These are phyloP conservation scores for Cryptococcus jaspeensis DNA, from an alignment of 1,284 basidiomycete genomes.

Conservation along the genomic window DNA sequence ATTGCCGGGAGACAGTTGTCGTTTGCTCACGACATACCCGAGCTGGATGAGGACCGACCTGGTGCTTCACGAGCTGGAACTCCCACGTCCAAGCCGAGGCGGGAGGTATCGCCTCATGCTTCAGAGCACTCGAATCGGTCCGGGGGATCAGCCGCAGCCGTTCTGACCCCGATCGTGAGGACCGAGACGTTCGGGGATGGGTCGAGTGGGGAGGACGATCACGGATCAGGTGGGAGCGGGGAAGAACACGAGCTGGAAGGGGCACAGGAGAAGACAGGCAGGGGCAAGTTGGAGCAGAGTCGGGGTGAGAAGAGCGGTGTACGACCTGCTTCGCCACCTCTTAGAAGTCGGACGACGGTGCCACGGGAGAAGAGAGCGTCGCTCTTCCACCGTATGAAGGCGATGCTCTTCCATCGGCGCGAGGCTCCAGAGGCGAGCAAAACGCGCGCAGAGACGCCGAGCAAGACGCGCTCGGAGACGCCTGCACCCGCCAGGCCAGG, in stretches of 20 bases:
- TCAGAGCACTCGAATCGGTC: background rate
- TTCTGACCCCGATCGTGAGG: background rate
- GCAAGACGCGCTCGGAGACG: background rate
- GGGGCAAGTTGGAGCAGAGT: background rate
- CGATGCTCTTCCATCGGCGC: background rate
- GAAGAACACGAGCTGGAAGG: background rate
- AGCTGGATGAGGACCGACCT: constrained; percentile 1
- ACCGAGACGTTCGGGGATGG: constrained; percentile 7
- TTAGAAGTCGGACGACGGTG: too few species aligned
- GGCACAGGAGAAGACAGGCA: background rate
- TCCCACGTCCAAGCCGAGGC: constrained; percentile 4
- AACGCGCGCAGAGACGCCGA: background rate
- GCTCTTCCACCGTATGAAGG: background rate
- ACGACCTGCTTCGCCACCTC: too few species aligned
- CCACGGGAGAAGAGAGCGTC: background rate
- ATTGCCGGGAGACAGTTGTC: background rate
- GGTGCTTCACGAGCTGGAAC: background rate
- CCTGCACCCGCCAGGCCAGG: background rate
- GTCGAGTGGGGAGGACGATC: background rate
- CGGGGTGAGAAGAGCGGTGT: too few species aligned
- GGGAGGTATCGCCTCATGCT: background rate
- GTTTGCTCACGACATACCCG: background rate
- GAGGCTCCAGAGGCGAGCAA: background rate
- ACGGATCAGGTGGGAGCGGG: background rate
- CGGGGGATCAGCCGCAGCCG: background rate